A percentile compares a stretch with the other conserved stretches of the same genome.
Evolutionary conservation across 2,329 filamentous ascomycete species (phyloP).

Genomic region (Cylindrodendrum hubeiense): DNA sequence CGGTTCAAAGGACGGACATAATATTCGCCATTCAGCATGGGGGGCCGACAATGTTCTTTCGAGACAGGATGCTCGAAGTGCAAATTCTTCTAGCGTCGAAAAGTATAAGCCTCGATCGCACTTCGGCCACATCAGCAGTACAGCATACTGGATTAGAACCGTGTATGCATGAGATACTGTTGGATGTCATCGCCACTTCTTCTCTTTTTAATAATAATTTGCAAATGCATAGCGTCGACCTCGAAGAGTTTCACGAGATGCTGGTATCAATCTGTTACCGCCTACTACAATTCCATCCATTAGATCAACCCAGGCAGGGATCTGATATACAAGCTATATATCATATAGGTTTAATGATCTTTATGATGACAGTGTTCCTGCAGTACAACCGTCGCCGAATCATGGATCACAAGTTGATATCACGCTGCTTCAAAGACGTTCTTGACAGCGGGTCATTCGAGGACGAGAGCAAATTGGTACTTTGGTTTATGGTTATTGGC

Average conservation of each 20-base stretch:
- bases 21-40: slow-evolving; percentile 26
- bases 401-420: slow-evolving; percentile 11
- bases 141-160: not conserved
- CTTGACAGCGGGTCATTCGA: not conserved
- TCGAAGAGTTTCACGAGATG: slow-evolving; percentile 14
- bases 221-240: not conserved
- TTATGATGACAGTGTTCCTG: slow-evolving; percentile 21
- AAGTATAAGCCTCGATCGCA: not conserved
- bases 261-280: slow-evolving; percentile 23
- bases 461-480: slow-evolving; percentile 2
- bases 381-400: slow-evolving; percentile 19
- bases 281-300: slow-evolving; percentile 6
- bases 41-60: slow-evolving; percentile 26
- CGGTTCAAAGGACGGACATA: slow-evolving; percentile 19
- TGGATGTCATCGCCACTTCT: slow-evolving; percentile 2
- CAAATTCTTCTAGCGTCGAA: slow-evolving; percentile 8
- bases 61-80: slow-evolving; percentile 20
- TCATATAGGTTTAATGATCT: slow-evolving; percentile 23
- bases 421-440: not conserved
- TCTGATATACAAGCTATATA: slow-evolving; percentile 4
- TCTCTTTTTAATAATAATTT: not conserved
- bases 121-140: not conserved
- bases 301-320: not conserved
- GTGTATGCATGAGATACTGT: not conserved
- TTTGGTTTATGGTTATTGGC: slow-evolving; percentile 27